phyloP scores from a whole-genome alignment of 371 early-diverging fungal genomes.

The Lichtheimia ornata region DNA sequence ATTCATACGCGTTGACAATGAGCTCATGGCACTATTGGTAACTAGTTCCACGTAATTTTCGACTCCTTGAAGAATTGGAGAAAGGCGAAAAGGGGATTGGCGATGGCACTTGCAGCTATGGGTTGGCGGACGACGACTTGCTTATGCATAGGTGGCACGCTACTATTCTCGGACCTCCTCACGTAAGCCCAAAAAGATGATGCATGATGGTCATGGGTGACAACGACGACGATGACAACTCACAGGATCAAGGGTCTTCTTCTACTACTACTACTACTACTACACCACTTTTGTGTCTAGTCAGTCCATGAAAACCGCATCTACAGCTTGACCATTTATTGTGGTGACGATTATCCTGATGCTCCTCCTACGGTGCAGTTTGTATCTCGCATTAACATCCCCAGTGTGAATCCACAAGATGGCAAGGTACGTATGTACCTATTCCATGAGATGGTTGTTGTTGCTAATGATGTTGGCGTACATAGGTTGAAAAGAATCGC shows the following conservation, averaged over 20 bases:
- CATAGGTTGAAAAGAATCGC: slow-evolving; percentile 66
- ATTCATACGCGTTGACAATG: too few relatives aligned
- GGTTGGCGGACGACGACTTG: slow-evolving; percentile 88
- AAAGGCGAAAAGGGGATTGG: slow-evolving; percentile 97
- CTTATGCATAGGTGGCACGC: slow-evolving; percentile 88
- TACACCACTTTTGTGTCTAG: slow-evolving; percentile 37
- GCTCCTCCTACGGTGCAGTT: slow-evolving; percentile 80
- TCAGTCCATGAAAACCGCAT: slow-evolving; percentile 94
- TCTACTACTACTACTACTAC: too few relatives aligned
- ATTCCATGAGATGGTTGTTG: too few relatives aligned
- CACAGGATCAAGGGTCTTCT: too few relatives aligned
- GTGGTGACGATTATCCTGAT: slow-evolving; percentile 88
- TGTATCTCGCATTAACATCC: slow-evolving; percentile 82
- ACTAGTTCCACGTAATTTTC: slow-evolving; percentile 94
- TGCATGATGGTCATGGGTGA: too few relatives aligned
- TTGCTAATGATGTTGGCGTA: not conserved
- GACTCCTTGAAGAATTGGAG: slow-evolving; percentile 95
- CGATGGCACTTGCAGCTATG: slow-evolving; percentile 93
- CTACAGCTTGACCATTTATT: slow-evolving; percentile 82
- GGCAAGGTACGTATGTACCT: slow-evolving; percentile 80
- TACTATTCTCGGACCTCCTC: slow-evolving; percentile 93
- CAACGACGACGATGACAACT: too few relatives aligned
- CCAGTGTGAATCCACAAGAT: slow-evolving; percentile 81
- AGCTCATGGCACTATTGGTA: too few relatives aligned
- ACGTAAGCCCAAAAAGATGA: slow-evolving; percentile 57